Base-by-base conservation (phyloP, 805 yeast species). In the Citeromyces matritensis region DNA sequence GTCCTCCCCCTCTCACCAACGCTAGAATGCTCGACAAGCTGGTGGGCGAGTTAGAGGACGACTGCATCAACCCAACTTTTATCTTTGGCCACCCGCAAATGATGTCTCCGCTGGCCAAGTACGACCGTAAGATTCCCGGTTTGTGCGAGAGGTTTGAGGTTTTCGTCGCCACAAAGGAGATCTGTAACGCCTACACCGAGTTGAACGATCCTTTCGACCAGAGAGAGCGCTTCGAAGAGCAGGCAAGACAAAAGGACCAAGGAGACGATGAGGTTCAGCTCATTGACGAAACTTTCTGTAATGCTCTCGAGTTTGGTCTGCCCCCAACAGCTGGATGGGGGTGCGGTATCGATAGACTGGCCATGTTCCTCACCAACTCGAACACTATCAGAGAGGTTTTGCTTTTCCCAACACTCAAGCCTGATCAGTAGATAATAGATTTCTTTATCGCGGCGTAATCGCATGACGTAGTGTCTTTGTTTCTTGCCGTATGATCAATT, bases 311-410 rank as follows among this genome's bases (percentile, higher is more conserved):
- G 65, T 88, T 84, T 58, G 98, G 97, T 60, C 71, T 88, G 50
- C 98, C 98, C 37, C 98, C 98, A 49, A 91, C 97, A 46, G 97
- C 94, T 58, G 98, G 98, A 45, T 88, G 97, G 97, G 98, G 98
- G 47, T 79, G 94, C 63, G 98, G 98, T 71, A 86, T 88, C 45
- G 98, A 88, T 63, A 80, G 98, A 69, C 57, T 88, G 52, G 85
- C 95, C 51, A 88, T 88, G 98, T 91, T 91, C 68, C 73, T 91
- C 64, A 91, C 97, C 39, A 75, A 91, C 60, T 82, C 95, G 36
- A 81, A 85, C 67, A 82, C 95, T 44, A 88, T 88, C 52, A 84
- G 95, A 76, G 98, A 88, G 66, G 97, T 88, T 30, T 68, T 88
- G 45, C 65, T 91, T 57, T 88, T 88, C 94, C 98, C 98, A 58